phyloP scores from a whole-genome alignment of 2,329 filamentous ascomycete species.

The Aureobasidium sp. region DNA sequence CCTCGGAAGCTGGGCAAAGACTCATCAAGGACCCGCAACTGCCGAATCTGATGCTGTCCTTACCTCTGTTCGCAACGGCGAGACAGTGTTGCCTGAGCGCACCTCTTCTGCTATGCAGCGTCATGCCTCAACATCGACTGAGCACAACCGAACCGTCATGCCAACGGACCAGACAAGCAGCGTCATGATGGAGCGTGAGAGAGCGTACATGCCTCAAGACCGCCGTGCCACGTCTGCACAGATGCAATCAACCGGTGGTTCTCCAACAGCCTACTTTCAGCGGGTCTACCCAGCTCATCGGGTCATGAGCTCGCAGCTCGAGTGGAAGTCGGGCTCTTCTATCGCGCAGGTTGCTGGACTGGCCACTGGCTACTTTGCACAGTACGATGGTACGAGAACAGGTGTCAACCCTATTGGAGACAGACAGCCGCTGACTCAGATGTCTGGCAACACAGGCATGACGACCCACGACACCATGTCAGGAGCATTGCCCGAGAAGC shows the following conservation, averaged over 20 bases:
- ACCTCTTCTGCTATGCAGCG: constrained; percentile 19
- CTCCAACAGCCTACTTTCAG: constrained; percentile 15
- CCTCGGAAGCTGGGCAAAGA: constrained; percentile 28
- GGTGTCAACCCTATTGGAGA: constrained; percentile 9
- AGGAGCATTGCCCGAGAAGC: constrained; percentile 5
- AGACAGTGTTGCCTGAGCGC: constrained; percentile 20
- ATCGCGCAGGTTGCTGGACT: constrained; percentile 28
- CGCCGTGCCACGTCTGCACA: constrained; percentile 18
- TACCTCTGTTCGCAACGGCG: constrained; percentile 10
- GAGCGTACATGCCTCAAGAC: neutral
- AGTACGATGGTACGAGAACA: constrained; percentile 27
- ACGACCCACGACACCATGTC: neutral
- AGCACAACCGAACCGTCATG: neutral
- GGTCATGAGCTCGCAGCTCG: constrained; percentile 27
- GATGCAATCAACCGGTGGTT: constrained; percentile 5
- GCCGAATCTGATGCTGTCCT: constrained; percentile 14
- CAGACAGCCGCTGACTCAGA: constrained; percentile 15
- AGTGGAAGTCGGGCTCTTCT: constrained; percentile 28
- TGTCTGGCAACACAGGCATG: constrained; percentile 15
- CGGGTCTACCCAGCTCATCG: constrained; percentile 18
- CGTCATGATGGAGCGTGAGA: neutral
- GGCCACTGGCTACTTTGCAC: constrained; percentile 27
- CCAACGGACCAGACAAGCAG: neutral
- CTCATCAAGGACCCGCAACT: constrained; percentile 12
- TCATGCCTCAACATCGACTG: constrained; percentile 7